Conservation (phyloP, 2,329 filamentous ascomycete genomes). For the Aspergillus pseudoviridinutans region DNA sequence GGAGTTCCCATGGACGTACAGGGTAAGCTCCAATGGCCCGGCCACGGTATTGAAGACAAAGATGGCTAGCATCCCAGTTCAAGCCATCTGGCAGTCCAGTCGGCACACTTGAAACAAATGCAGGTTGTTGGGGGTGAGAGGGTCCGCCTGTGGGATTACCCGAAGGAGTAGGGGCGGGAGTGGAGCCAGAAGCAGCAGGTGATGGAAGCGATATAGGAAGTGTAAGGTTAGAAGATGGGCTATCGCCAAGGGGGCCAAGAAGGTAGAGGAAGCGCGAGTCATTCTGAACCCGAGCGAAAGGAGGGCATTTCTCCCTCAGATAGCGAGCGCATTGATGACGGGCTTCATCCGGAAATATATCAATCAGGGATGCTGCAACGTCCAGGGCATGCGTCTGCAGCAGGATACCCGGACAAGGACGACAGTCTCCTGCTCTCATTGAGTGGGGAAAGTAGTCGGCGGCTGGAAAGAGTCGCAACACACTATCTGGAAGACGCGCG, state of each 20-base stretch:
- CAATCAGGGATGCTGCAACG: slow-evolving; percentile 42
- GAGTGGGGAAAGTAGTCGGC: slow-evolving; percentile 28
- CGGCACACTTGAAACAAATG: slow-evolving; percentile 6
- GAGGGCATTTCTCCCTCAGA: slow-evolving; percentile 40
- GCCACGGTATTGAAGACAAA: slow-evolving; percentile 37
- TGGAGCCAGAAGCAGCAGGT: slow-evolving; percentile 29
- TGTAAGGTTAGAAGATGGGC: slow-evolving; percentile 12
- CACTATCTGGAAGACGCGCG: slow-evolving; percentile 32
- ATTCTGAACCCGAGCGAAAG: slow-evolving; percentile 35
- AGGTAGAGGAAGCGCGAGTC: slow-evolving; percentile 40
- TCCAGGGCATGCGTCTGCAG: slow-evolving; percentile 42
- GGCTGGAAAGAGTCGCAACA: slow-evolving; percentile 27
- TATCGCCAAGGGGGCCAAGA: slow-evolving; percentile 36
- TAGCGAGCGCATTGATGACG: slow-evolving; percentile 41
- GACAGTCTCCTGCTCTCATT: slow-evolving; percentile 17
- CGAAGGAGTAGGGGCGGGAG: slow-evolving; percentile 23
- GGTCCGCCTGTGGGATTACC: slow-evolving; percentile 17
- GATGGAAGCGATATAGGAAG: slow-evolving; percentile 29
- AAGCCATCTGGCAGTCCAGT: slow-evolving; percentile 22
- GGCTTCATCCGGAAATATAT: slow-evolving; percentile 42
- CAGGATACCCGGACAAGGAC: slow-evolving; percentile 29
- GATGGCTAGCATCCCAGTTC: slow-evolving; percentile 25
- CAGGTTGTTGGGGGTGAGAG: slow-evolving; percentile 16
- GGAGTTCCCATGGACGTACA: slow-evolving; percentile 42
- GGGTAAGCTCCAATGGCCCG: slow-evolving; percentile 33